A percentile compares a stretch with the other conserved stretches of the same genome.
Conservation (phyloP, 352 stramenopile species). For the Pythium rishiriense region DNA sequence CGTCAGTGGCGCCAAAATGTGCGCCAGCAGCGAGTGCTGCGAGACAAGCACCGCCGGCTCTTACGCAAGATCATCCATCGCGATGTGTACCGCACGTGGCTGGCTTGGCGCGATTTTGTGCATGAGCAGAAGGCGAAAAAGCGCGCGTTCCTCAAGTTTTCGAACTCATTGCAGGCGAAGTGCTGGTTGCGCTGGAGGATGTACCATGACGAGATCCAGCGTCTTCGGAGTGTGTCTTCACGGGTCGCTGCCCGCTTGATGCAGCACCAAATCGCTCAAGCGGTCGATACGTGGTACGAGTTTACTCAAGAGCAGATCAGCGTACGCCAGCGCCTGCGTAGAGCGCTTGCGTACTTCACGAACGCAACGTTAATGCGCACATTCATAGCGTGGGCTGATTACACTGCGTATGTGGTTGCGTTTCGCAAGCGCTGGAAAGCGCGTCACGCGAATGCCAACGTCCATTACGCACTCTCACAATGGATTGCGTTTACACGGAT, state of each 20-base stretch:
- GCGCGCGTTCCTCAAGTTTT: constrained; percentile 61
- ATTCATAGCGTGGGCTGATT: constrained; percentile 52
- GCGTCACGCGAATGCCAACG: constrained; percentile 50
- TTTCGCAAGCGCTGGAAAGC: constrained; percentile 46
- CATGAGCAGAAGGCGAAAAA: constrained; percentile 51
- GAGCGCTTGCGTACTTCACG: constrained; percentile 64
- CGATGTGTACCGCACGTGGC: constrained; percentile 54
- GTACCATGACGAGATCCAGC: constrained; percentile 39
- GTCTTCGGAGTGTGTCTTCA: constrained; percentile 41
- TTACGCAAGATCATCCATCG: constrained; percentile 56
- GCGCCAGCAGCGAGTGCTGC: constrained; percentile 34
- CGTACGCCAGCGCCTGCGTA: constrained; percentile 43
- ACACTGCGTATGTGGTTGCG: constrained; percentile 40
- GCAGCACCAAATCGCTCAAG: constrained; percentile 39
- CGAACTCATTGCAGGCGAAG: constrained; percentile 55
- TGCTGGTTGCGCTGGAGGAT: constrained; percentile 65
- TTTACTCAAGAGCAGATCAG: constrained; percentile 57
- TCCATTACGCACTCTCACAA: constrained; percentile 48
- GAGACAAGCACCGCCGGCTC: constrained; percentile 51
- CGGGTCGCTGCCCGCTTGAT: constrained; percentile 45
- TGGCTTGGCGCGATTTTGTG: constrained; percentile 61
- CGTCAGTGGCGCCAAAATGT: constrained; percentile 60
- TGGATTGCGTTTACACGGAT: constrained; percentile 48
- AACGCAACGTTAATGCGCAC: constrained; percentile 57
- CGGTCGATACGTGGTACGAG: constrained; percentile 69